These are phyloP conservation scores for Plantago coronopus DNA, from an alignment of 305 asterid genomes.

Conservation along the genomic window DNA sequence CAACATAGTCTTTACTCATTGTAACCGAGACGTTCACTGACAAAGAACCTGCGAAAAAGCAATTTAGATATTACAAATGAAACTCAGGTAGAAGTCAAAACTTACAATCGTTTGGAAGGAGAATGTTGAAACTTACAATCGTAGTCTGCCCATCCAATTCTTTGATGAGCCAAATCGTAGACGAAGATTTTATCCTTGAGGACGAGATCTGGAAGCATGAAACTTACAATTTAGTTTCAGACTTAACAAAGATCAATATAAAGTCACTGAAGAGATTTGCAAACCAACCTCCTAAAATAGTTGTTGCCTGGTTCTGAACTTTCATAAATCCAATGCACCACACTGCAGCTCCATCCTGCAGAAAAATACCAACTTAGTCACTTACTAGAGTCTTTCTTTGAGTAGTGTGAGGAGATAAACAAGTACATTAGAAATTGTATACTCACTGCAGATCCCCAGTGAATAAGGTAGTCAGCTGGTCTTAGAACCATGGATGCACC, in stretches of 20 bases:
- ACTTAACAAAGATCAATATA: constrained; percentile 5
- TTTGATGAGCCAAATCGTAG: constrained; percentile 52
- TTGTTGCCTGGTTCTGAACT: constrained; percentile 51
- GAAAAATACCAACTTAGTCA: no score
- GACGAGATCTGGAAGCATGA: constrained; percentile 53
- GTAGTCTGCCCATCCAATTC: constrained; percentile 66
- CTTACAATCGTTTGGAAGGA: background rate
- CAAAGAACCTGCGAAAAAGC: constrained; percentile 38
- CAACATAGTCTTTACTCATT: constrained; percentile 44
- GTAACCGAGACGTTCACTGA: constrained; percentile 51
- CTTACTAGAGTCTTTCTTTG: background rate
- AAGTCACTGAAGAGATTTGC: constrained; percentile 6
- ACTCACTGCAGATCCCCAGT: constrained; percentile 73
- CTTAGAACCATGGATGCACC: constrained; percentile 76
- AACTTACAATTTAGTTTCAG: constrained; percentile 15
- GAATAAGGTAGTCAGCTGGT: constrained; percentile 84
- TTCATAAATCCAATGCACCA: constrained; percentile 91
- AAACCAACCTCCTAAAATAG: constrained; percentile 91
- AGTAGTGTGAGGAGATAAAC: no score
- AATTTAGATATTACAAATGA: constrained; percentile 1
- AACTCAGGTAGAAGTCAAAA: background rate
- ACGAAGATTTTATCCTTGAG: constrained; percentile 65
- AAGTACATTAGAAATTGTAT: background rate
- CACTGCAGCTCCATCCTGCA: constrained; percentile 71
- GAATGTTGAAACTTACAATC: constrained; percentile 52